phyloP scores from a whole-genome alignment of 305 asterid species.

The Fraxinus albicans region DNA sequence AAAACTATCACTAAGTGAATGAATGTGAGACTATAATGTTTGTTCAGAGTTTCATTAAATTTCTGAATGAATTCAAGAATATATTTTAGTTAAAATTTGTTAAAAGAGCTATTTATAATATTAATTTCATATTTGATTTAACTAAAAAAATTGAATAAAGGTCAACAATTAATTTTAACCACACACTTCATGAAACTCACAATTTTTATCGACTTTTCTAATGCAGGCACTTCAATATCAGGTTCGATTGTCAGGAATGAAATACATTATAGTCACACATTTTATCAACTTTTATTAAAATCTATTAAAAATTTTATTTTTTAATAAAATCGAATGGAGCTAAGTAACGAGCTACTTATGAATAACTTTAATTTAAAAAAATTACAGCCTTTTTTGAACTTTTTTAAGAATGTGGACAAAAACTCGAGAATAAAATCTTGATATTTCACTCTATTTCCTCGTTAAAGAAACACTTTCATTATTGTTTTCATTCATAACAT shows the following conservation, averaged over 20 bases:
- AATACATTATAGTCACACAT: background rate
- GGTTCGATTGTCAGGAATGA: too few relatives aligned
- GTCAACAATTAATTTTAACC: too few relatives aligned
- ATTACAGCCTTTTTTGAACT: background rate
- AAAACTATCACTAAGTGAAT: background rate
- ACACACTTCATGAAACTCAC: too few relatives aligned
- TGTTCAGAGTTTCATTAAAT: background rate
- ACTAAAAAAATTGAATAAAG: background rate
- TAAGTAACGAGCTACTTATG: background rate
- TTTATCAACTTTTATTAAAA: too few relatives aligned
- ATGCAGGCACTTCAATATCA: background rate
- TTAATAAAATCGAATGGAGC: background rate
- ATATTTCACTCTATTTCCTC: background rate
- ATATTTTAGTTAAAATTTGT: too few relatives aligned
- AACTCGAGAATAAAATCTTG: background rate
- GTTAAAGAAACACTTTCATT: background rate
- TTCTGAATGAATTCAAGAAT: background rate
- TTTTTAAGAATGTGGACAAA: background rate
- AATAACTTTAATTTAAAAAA: background rate
- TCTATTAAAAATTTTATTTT: too few relatives aligned
- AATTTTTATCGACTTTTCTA: too few relatives aligned
- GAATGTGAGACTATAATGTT: background rate
- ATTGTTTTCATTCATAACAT: background rate
- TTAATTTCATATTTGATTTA: background rate
- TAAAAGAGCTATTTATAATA: too few relatives aligned